phyloP scores from a whole-genome alignment of 1,284 basidiomycete genomes.

The Fistulinella cinereoalba region DNA sequence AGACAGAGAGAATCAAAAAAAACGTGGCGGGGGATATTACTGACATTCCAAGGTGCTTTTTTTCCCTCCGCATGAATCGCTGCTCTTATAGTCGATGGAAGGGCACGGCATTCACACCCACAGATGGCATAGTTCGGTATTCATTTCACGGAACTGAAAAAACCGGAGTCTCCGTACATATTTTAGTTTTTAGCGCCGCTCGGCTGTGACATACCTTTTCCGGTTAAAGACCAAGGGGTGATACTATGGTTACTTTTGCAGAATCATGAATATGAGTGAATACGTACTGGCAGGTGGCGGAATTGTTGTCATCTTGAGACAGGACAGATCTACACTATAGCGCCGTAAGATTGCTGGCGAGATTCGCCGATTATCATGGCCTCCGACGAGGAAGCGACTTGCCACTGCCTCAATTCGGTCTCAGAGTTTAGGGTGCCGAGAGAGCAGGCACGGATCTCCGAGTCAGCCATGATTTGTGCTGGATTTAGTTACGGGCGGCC shows the following conservation, averaged over 20 bases:
- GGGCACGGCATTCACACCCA: constrained; percentile 1
- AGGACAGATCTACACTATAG: background rate
- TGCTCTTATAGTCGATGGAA: constrained; percentile 17
- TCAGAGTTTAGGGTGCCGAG: no score
- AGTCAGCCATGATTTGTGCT: no score
- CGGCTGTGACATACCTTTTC: no score
- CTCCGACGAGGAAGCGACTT: background rate
- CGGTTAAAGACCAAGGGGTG: no score
- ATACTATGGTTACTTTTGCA: no score
- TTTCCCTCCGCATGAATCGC: background rate
- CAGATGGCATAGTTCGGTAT: constrained; percentile 6
- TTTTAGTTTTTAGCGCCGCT: no score
- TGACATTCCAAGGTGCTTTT: constrained; percentile 4
- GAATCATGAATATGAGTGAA: no score
- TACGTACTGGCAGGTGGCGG: constrained; percentile 3
- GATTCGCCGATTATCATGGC: constrained; percentile 8
- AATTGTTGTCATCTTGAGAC: background rate
- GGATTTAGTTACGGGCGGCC: no score
- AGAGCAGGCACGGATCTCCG: no score
- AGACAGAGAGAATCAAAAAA: constrained; percentile 7
- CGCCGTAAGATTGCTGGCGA: background rate
- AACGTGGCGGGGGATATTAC: constrained; percentile 7
- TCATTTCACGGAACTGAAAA: constrained; percentile 13
- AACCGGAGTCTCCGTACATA: no score
- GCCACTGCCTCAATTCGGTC: no score